These are phyloP conservation scores for Podospora fimiseda DNA, from an alignment of 495 filamentous ascomycete genomes.

Conservation along the genomic window DNA sequence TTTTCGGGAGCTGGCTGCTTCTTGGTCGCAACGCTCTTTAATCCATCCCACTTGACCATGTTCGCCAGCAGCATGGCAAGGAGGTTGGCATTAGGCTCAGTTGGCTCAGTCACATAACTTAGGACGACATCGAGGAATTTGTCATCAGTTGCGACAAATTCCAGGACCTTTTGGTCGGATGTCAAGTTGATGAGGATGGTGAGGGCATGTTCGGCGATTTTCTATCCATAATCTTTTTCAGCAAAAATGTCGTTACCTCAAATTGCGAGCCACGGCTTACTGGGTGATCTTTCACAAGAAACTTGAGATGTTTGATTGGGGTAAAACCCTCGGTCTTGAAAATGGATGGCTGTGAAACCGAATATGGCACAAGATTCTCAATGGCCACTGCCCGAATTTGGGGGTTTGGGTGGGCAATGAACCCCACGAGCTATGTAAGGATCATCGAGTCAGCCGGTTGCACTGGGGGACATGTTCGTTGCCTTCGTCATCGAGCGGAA, in stretches of 20 bases:
- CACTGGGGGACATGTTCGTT: background rate
- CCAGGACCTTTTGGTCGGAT: slow-evolving; percentile 64
- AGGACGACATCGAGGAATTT: slow-evolving; percentile 71
- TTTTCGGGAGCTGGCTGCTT: slow-evolving; percentile 55
- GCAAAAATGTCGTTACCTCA: background rate
- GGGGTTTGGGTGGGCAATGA: slow-evolving; percentile 83
- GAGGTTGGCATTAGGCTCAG: slow-evolving; percentile 69
- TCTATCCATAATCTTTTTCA: slow-evolving; percentile 38
- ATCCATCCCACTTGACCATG: slow-evolving; percentile 66
- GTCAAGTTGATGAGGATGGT: slow-evolving; percentile 91
- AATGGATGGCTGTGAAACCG: slow-evolving; percentile 63
- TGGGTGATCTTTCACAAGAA: slow-evolving; percentile 74
- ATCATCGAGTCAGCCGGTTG: slow-evolving; percentile 13
- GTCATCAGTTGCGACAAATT: slow-evolving; percentile 69
- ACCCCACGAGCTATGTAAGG: slow-evolving; percentile 70
- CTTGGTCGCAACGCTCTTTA: slow-evolving; percentile 59
- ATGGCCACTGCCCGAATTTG: slow-evolving; percentile 69
- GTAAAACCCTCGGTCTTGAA: slow-evolving; percentile 78
- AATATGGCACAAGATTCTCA: slow-evolving; percentile 82
- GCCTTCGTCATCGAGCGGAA: background rate
- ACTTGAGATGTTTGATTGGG: slow-evolving; percentile 81
- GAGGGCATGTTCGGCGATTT: slow-evolving; percentile 86
- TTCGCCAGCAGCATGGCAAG: slow-evolving; percentile 91
- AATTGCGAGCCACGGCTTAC: slow-evolving; percentile 42
- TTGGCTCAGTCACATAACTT: slow-evolving; percentile 57